These are phyloP conservation scores for Haplosporangium gracile DNA, from an alignment of 192 early-diverging fungal species.

Conservation along the genomic window DNA sequence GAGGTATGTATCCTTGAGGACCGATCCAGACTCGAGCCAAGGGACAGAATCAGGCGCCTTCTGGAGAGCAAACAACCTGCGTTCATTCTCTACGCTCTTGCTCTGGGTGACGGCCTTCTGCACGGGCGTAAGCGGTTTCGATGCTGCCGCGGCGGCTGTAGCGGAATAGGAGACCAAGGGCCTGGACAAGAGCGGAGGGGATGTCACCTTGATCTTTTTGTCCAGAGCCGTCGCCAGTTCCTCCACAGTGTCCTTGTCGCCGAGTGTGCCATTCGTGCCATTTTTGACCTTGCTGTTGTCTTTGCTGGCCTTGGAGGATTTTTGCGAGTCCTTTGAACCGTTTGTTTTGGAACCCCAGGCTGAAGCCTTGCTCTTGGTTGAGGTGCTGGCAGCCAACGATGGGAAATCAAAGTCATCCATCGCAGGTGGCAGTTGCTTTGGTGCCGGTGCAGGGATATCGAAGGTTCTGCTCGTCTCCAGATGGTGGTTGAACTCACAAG, in stretches of 20 bases:
- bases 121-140: conserved; percentile 43
- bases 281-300: neutral
- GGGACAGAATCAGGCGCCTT: conserved; percentile 52
- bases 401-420: conserved; percentile 57
- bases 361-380: conserved; percentile 22
- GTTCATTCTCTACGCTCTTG: conserved; percentile 2
- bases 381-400: conserved; percentile 28
- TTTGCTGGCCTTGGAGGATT: neutral
- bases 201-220: conserved; percentile 34
- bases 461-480: conserved; percentile 47
- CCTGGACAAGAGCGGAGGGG: conserved; percentile 16
- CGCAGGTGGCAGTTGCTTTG: conserved; percentile 34
- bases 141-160: conserved; percentile 55
- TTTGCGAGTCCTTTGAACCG: conserved; percentile 12
- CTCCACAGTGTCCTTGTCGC: conserved; percentile 18
- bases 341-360: conserved; percentile 7
- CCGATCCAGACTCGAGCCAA: conserved; percentile 64
- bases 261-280: neutral
- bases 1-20: conserved; percentile 54
- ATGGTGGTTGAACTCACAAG: conserved; percentile 65
- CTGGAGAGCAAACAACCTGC: conserved; percentile 14
- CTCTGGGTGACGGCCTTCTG: conserved; percentile 8
- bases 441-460: conserved; percentile 6
- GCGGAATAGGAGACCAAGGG: conserved; percentile 34
- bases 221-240: conserved; percentile 24